Evolutionary conservation across 2,329 filamentous ascomycete species (phyloP).

Genomic region (Ophidiomyces ophidiicola): DNA sequence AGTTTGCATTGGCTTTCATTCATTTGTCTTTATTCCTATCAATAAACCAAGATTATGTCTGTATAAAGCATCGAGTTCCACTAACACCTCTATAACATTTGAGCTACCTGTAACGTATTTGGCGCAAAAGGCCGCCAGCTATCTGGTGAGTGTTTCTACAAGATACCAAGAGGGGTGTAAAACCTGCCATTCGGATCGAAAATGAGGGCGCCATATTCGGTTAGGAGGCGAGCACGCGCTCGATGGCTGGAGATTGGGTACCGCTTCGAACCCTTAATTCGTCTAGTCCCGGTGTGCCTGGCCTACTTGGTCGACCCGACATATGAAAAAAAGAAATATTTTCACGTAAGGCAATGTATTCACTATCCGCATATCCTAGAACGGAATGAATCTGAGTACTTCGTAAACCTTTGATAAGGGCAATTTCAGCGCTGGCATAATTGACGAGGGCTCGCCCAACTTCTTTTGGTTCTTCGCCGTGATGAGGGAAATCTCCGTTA

Average conservation of each 20-base stretch:
- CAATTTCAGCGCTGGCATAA: conserved; percentile 76
- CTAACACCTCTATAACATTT: too few species aligned
- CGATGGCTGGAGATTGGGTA: neutral
- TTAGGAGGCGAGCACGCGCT: neutral
- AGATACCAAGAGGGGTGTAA: too few species aligned
- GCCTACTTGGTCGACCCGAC: conserved; percentile 15
- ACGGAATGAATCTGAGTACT: conserved; percentile 69
- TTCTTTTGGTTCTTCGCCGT: conserved; percentile 45
- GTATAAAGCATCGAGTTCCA: too few species aligned
- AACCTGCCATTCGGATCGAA: too few species aligned
- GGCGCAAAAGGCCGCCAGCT: too few species aligned
- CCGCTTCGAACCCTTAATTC: conserved; percentile 17
- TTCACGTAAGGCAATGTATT: conserved; percentile 82
- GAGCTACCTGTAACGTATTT: too few species aligned
- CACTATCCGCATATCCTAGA: conserved; percentile 83
- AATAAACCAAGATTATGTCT: too few species aligned
- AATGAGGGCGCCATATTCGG: too few species aligned
- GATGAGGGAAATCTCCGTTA: conserved; percentile 30
- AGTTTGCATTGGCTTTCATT: neutral
- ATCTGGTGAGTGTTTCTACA: too few species aligned
- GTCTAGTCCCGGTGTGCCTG: conserved; percentile 18
- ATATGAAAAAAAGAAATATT: conserved; percentile 63
- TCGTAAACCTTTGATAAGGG: conserved; percentile 68
- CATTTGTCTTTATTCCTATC: neutral
- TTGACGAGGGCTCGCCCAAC: conserved; percentile 85